These are phyloP conservation scores for Royoungia palumana DNA, from an alignment of 768 basidiomycete genomes.

Conservation along the genomic window DNA sequence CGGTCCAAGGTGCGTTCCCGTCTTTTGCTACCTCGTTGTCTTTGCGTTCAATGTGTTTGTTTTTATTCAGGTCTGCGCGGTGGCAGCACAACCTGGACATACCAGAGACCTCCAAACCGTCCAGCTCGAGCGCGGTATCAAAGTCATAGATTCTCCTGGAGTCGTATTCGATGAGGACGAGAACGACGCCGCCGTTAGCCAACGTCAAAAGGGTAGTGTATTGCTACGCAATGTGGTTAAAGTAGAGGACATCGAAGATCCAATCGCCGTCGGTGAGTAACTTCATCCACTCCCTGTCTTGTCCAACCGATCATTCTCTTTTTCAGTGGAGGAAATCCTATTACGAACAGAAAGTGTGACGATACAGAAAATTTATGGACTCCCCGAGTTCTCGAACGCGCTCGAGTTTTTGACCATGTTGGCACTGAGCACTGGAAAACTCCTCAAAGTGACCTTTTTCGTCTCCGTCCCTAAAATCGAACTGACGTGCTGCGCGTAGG, in stretches of 20 bases:
- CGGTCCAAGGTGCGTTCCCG: slow-evolving; percentile 59
- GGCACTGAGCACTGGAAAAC: slow-evolving; percentile 75
- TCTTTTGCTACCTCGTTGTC: neutral
- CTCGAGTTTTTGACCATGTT: slow-evolving; percentile 89
- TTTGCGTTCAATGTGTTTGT: neutral
- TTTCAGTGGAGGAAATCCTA: slow-evolving; percentile 82
- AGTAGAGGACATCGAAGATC: slow-evolving; percentile 89
- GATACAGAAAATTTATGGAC: slow-evolving; percentile 81
- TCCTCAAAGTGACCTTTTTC: slow-evolving; percentile 64
- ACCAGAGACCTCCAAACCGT: slow-evolving; percentile 90
- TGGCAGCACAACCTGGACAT: slow-evolving; percentile 92
- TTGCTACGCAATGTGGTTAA: slow-evolving; percentile 86
- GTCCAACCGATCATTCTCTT: neutral
- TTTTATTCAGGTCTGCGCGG: slow-evolving; percentile 69
- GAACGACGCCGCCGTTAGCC: slow-evolving; percentile 42
- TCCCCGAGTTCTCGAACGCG: slow-evolving; percentile 69
- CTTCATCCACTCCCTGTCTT: neutral
- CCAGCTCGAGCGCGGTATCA: slow-evolving; percentile 88
- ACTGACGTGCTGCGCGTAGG: slow-evolving; percentile 40
- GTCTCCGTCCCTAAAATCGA: neutral
- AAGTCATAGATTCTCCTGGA: slow-evolving; percentile 93
- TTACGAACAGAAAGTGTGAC: slow-evolving; percentile 63
- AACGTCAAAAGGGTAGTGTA: slow-evolving; percentile 51
- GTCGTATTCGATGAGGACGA: slow-evolving; percentile 92
- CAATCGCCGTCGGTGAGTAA: slow-evolving; percentile 76